These are phyloP conservation scores for Umbellularia californica DNA, from an alignment of 164 flowering plant genomes.

Conservation along the genomic window DNA sequence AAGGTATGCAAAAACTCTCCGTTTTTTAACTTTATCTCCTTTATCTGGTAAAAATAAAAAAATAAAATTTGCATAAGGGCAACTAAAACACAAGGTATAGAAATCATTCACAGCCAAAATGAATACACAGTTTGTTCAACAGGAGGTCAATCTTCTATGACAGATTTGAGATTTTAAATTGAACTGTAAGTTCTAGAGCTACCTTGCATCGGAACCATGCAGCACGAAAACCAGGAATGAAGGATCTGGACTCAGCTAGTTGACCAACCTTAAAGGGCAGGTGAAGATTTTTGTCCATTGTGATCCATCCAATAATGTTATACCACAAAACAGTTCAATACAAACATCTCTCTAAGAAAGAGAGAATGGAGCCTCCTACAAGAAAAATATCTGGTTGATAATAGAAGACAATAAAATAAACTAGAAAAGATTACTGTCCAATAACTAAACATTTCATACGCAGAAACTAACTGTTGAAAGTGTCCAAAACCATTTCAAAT, in stretches of 20 bases:
- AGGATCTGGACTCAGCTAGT: slow-evolving; percentile 44
- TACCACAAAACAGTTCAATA: slow-evolving; percentile 1
- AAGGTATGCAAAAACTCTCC: slow-evolving; percentile 19
- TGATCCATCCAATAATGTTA: slow-evolving; percentile 7
- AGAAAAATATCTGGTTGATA: too few species aligned
- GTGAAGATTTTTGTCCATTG: slow-evolving; percentile 9
- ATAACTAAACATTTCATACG: too few species aligned
- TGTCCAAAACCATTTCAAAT: too few species aligned
- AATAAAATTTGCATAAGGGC: background rate
- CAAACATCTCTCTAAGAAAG: background rate
- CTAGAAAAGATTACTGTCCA: too few species aligned
- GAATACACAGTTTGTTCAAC: background rate
- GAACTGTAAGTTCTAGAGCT: background rate
- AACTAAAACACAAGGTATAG: background rate
- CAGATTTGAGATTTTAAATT: background rate
- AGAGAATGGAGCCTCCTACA: too few species aligned
- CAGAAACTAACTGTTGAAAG: too few species aligned
- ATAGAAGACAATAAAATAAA: too few species aligned
- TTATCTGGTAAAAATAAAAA: slow-evolving; percentile 33
- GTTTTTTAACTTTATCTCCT: slow-evolving; percentile 10
- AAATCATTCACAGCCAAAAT: background rate
- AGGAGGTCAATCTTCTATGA: background rate
- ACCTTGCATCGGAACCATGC: slow-evolving; percentile 84
- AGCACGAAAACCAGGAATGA: slow-evolving; percentile 51
- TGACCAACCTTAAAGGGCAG: slow-evolving; percentile 55